Evolutionary conservation across 2,329 filamentous ascomycete species (phyloP), one percentile per base, ranked within the genome.

Genomic region (Calcarisporium arbuscula): DNA sequence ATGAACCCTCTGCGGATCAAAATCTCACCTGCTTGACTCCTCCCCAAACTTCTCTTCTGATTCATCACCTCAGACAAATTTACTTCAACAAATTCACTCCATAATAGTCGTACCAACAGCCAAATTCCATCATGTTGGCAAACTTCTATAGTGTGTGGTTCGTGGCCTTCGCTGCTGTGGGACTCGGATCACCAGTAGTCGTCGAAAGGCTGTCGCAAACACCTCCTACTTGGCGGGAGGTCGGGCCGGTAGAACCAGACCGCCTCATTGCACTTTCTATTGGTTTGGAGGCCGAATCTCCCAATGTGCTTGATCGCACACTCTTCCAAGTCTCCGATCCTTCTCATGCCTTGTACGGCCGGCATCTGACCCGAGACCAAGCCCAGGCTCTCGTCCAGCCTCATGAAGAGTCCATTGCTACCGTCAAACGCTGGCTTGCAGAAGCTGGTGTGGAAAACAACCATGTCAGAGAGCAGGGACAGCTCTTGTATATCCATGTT

Each of bases 241-340:
- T 39, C 30, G 34, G 40, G 18, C 35, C 42, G 29, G 43, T 46
- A 9, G 31, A 36, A 5, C 19, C 44, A 17, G 28, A 43, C 11
- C 40, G 47, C 5, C 30, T 42, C 19, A 47, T 56, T 30, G 42
- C 52, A 9, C 40, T 60, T 26, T 56, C 53, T 27, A 53, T 61
- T 28, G 50, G 49, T 12, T 43, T 61, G 11, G 40, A 48, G 5
- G 41, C 54, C 3, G 40, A 45, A 7, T 43, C 50, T 23, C 35
- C 42, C 2, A 29, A 47, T 1, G 28, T 46, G 3, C 36, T 75
- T 18, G 68, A 71, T 35, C 51, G 61, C 30, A 60, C 63, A 3
- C 53, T 75, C 9, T 42, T 64, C 28, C 58, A 68, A 16, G 63
- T 74, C 42, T 72, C 70, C 3, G 66, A 69, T 1, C 72, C 72